Base-by-base conservation (phyloP, 345 rosid species). In the Hevea brasiliensis region DNA sequence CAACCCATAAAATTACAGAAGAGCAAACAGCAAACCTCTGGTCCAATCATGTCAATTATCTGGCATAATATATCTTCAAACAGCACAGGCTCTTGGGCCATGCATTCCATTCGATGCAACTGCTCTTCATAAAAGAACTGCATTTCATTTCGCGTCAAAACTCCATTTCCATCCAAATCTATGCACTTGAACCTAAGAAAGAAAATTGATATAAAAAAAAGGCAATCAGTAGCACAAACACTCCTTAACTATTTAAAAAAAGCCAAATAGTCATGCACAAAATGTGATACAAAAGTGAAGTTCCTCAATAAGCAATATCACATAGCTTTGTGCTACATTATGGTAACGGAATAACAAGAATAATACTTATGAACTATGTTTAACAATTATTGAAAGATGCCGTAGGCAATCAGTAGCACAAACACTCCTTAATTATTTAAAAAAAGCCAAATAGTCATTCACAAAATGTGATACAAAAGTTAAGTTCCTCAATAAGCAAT, bases 91-190 rank as follows among this genome's bases (percentile, higher is more conserved):
- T 94, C 98, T 77, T 94, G 98, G 2, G 94, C 97, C 98, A 94
- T 89, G 83, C 98, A 94, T 74, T 94, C 98, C 98, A 94, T 94
- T 73, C 98, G 91, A 84, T 94, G 98, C 77, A 94, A 80, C 76
- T 94, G 97, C 82, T 94, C 98, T 77, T 94, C 98, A 67, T 94
- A 94, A 81, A 90, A 92, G 87, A 89, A 92, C 67, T 92, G 97
- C 82, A 92, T 85, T 76, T 92, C 97, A 61, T 90, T 92, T 65
- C 91, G 84, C 1, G 97, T 92, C 74, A 94, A 69, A 76, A 92
- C 73, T 76, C 96, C 96, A 80, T 94, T 94, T 50, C 90, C 94
- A 84, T 94, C 98, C 88, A 94, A 87, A 87, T 94, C 98, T 76
- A 92, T 83, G 87, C 97, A 94, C 82, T 85, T 94, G 92, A 92